Evolutionary conservation across 73 alveolate species (phyloP), one percentile per base, ranked within the genome.

Genomic region (Paramecium sexaurelia): DNA sequence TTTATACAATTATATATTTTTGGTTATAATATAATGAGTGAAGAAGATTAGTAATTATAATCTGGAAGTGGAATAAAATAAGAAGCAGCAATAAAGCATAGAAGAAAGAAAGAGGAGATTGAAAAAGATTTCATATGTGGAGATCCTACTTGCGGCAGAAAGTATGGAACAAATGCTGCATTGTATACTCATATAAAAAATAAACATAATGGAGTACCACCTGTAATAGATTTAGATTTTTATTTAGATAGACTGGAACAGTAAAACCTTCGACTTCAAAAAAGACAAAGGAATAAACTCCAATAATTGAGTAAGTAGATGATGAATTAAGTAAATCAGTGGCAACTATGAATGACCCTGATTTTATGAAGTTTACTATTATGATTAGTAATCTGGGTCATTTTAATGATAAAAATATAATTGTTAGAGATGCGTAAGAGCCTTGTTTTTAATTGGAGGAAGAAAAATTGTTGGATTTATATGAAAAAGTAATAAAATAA

Each of bases 161-260:
- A 88, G 22, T 88, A 88, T 69, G 94, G 94, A 24, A 88, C 94
- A 6, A 88, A 88, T 41, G 94, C 94, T 24, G 94, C 94, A 40
- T 82, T 88, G 26, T 88, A 88, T 68, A 88, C 94, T 24, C 94
- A 88, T 67, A 88, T 82, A 20, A 88, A 88, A 43, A 88, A 88
- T 69, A 88, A 88, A 37, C 94, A 88, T 69, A 88, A 88, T 68
- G 87, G 94, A 40, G 73, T 88, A 32, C 87, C 85, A 8, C 94
- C 90, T 24, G 86, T 71, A 71, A 32, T 35, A 32, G 33, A 51
- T 51, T 51, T 51, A 7, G 67, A 35, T 22, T 35, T 33, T 71
- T n/a, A 27, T 6, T 71, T 27, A 35, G 35, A 35, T 71, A 71
- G 86, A 78, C 40, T 37, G 90, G 90, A 26, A 78, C 90, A 17